These are phyloP conservation scores for Neonectria neomacrospora DNA, from an alignment of 2,329 filamentous ascomycete genomes.

Conservation along the genomic window DNA sequence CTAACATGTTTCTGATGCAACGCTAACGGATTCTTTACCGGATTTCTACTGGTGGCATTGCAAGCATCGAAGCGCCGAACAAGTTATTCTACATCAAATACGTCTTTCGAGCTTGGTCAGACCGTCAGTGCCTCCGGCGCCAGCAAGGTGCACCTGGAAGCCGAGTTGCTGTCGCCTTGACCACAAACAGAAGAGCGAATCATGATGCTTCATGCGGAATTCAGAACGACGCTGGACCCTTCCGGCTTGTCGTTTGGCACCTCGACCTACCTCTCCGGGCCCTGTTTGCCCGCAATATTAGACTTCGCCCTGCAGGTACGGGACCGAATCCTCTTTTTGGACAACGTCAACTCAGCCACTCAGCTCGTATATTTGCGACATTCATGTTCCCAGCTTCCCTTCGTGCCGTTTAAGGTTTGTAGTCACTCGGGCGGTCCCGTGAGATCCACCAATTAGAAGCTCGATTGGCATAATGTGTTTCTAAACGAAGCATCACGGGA, in stretches of 20 bases:
- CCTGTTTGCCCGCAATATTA: neutral
- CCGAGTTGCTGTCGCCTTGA: neutral
- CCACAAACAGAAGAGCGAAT: neutral
- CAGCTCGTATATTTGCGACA: neutral
- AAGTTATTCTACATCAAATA: neutral
- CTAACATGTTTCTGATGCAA: neutral
- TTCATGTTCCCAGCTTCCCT: neutral
- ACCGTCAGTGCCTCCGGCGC: neutral
- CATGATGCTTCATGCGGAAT: neutral
- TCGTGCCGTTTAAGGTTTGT: neutral
- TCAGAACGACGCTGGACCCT: neutral
- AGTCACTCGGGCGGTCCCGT: neutral
- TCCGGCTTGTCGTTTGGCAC: neutral
- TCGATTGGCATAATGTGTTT: neutral
- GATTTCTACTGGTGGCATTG: slow-evolving; percentile 4
- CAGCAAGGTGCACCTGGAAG: neutral
- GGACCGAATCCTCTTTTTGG: neutral
- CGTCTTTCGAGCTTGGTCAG: neutral
- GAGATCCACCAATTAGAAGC: slow-evolving; percentile 2
- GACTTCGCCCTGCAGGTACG: neutral
- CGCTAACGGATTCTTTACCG: neutral
- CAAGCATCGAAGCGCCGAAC: neutral
- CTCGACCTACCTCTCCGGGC: neutral
- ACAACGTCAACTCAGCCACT: neutral
- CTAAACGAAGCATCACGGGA: neutral